These are phyloP conservation scores for Stramenopiles sp. DNA, from an alignment of 352 stramenopile species.

Conservation along the genomic window DNA sequence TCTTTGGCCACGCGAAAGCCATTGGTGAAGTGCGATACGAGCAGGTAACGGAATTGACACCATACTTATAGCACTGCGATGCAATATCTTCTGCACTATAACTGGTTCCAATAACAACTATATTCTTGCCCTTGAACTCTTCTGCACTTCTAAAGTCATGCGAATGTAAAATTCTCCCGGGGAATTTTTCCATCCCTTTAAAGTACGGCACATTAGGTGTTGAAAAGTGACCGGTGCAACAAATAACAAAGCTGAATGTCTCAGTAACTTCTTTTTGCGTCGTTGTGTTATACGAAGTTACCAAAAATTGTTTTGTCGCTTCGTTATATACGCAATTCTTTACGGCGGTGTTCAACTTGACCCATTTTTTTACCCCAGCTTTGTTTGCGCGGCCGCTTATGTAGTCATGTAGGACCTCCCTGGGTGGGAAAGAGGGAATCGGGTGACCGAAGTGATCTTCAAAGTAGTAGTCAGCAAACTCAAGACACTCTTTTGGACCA, in stretches of 20 bases:
- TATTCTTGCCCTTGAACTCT: conserved; percentile 27
- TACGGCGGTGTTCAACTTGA: background rate
- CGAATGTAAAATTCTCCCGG: conserved; percentile 29
- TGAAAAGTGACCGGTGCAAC: conserved; percentile 43
- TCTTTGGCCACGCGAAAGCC: background rate
- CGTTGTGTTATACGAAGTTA: background rate
- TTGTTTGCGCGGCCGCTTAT: background rate
- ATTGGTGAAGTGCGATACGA: background rate
- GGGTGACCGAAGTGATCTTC: background rate
- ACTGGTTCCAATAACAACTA: conserved; percentile 37
- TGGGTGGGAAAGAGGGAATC: background rate
- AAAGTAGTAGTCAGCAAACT: background rate
- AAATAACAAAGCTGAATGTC: conserved; percentile 34
- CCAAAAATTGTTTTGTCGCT: background rate
- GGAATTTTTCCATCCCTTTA: conserved; percentile 21
- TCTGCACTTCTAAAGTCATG: conserved; percentile 35
- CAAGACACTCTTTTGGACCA: background rate
- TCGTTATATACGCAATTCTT: background rate
- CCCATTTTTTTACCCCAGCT: background rate
- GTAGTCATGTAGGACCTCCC: background rate
- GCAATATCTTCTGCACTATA: conserved; percentile 38
- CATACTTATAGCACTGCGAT: conserved; percentile 9
- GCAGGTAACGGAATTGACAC: background rate
- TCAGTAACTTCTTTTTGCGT: background rate
- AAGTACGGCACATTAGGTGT: conserved; percentile 26